Conservation (phyloP, 495 filamentous ascomycete genomes). For the Hypomontagnella submonticulosa region DNA sequence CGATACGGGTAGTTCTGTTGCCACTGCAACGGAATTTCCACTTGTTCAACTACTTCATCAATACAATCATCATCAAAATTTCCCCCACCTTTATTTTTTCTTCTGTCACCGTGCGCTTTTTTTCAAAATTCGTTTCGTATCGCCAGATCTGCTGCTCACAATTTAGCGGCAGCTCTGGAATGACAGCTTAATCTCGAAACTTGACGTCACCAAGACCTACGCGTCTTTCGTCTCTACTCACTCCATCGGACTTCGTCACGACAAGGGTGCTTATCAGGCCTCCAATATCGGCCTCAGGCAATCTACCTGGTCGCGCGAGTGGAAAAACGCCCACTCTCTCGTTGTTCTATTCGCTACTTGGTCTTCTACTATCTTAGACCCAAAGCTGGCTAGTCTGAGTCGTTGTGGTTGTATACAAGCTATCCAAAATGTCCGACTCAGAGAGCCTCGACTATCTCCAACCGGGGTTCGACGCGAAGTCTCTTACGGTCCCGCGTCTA, state of each 20-base stretch:
- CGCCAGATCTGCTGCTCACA: conserved; percentile 5
- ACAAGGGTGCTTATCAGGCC: conserved; percentile 10
- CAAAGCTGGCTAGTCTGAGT: neutral
- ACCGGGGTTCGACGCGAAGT: conserved; percentile 82
- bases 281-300: conserved; percentile 5
- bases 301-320: conserved; percentile 6
- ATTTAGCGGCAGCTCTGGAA: neutral
- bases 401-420: conserved; percentile 3
- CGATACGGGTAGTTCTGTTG: conserved; percentile 28
- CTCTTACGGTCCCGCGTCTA: conserved; percentile 84
- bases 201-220: conserved; percentile 13
- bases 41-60: conserved; percentile 36
- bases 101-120: conserved; percentile 13
- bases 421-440: conserved; percentile 65
- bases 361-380: conserved; percentile 3
- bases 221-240: conserved; percentile 2
- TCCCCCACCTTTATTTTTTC: conserved; percentile 14
- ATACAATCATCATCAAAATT: conserved; percentile 26
- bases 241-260: conserved; percentile 27
- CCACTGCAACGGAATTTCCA: conserved; percentile 42
- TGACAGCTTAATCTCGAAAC: neutral
- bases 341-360: neutral
- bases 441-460: conserved; percentile 85
- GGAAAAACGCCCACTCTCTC: neutral
- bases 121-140: conserved; percentile 13